phyloP scores from a whole-genome alignment of 2,329 filamentous ascomycete species.

The Aureobasidium sp. region DNA sequence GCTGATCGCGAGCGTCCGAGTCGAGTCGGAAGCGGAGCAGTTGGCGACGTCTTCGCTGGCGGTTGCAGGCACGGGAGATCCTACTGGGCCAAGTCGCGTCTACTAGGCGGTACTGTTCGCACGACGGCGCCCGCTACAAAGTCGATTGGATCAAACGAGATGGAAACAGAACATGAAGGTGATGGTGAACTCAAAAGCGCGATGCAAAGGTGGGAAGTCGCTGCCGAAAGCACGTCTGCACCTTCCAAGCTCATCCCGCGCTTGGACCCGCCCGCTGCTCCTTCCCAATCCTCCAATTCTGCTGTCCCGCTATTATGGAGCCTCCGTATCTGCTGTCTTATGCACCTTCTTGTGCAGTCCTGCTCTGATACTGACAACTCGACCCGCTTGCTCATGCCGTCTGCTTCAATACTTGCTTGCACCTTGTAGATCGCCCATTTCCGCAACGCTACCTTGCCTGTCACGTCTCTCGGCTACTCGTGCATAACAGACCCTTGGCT shows the following conservation, averaged over 20 bases:
- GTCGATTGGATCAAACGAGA: not conserved
- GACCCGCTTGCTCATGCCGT: not conserved
- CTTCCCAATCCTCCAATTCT: not conserved
- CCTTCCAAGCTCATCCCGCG: not conserved
- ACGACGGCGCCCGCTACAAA: not conserved
- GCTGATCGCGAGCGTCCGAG: not conserved
- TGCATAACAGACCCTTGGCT: not conserved
- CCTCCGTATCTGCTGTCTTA: not conserved
- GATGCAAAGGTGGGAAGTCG: conserved; percentile 2
- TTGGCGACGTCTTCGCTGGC: not conserved
- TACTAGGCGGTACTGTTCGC: not conserved
- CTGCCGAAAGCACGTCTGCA: conserved; percentile 11
- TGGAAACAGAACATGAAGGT: not conserved
- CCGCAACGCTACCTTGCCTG: not conserved
- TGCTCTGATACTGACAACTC: not conserved
- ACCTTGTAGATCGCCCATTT: not conserved
- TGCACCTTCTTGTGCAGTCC: not conserved
- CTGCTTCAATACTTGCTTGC: not conserved
- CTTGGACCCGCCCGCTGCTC: not conserved
- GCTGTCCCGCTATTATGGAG: not conserved
- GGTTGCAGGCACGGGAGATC: not conserved
- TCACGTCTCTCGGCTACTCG: not conserved
- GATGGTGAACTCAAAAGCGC: conserved; percentile 9
- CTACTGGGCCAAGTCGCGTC: not conserved
- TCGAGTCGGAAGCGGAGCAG: not conserved